Evolutionary conservation across 1,139 yeast genomes (phyloP), one percentile per base, ranked within the genome.

Genomic region (Kodamaea suecica): DNA sequence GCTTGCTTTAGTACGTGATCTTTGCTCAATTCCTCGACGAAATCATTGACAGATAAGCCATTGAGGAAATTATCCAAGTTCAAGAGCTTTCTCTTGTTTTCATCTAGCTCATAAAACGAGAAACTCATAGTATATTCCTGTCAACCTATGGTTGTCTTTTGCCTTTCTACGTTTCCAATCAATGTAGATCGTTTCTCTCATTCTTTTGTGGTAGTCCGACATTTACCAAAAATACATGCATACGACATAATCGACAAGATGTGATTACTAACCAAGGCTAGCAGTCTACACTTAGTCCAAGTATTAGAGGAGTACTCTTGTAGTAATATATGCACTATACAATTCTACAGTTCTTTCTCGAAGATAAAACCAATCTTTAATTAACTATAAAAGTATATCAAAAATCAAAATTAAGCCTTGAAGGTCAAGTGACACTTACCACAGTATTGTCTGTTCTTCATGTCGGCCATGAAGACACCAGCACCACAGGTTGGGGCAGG

Each of bases 401-500:
- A 33, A 31, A 20, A 38, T 23, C 31, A 29, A 34, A 47, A 36
- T 61, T 74, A 69, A 47, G 78, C 73, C 71, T 79, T 80, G 78
- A 80, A 84, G 70, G 97, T 90, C 67, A 85, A 78, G 83, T 90
- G 97, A 79, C 98, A 92, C 80, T 86, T 90, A 78, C 98, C 98
- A 77, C 98, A 92, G 97, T 92, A 92, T 76, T 85, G 95, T 81
- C 98, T 92, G 84, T 83, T 90, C 73, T 79, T 76, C 94, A 86
- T 92, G 90, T 88, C 84, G 61, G 97, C 99, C 96, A 92, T 90
- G 94, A 92, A 92, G 73, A 87, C 84, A 84, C 97, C 97, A 58
- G 97, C 94, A 80, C 97, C 97, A 78, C 97, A 90, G 65, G 83
- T 83, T 51, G 71, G 78, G 66, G 79, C 76, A 59, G 95, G 90